Percentiles rank a stretch among this genome's conserved stretches.
Conservation (phyloP, 805 yeast genomes). For the Candida ficus region DNA sequence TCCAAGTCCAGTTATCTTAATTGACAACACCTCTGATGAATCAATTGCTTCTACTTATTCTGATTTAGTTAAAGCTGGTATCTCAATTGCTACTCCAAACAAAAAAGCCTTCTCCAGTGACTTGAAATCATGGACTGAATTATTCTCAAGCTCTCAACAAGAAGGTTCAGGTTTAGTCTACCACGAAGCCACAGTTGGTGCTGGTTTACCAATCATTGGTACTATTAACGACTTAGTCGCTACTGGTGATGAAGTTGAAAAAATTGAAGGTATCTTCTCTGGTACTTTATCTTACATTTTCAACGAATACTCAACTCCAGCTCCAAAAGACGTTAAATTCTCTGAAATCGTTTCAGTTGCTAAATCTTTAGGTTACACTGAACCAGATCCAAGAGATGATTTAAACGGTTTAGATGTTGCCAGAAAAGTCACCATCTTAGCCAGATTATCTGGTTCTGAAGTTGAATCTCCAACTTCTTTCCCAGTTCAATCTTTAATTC, state of each 20-base stretch:
- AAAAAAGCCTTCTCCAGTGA: slow-evolving; percentile 92
- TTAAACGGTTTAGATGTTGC: slow-evolving; percentile 98
- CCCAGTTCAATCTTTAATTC: slow-evolving; percentile 92
- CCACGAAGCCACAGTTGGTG: slow-evolving; percentile 99
- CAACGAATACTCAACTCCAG: slow-evolving; percentile 80
- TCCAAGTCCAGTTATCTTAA: slow-evolving; percentile 70
- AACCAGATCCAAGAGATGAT: slow-evolving; percentile 99
- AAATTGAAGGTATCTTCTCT: slow-evolving; percentile 93
- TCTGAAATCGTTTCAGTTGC: slow-evolving; percentile 89
- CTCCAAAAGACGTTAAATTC: slow-evolving; percentile 60
- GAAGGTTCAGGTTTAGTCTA: slow-evolving; percentile 67
- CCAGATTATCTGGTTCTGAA: slow-evolving; percentile 83
- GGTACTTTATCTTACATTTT: slow-evolving; percentile 95
- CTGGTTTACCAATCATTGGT: slow-evolving; percentile 91
- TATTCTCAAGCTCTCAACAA: slow-evolving; percentile 51
- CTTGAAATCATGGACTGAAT: slow-evolving; percentile 66
- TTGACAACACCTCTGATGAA: slow-evolving; percentile 92
- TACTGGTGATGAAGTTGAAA: slow-evolving; percentile 90
- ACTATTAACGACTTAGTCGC: slow-evolving; percentile 82
- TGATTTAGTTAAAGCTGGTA: slow-evolving; percentile 63
- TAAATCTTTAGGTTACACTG: slow-evolving; percentile 90
- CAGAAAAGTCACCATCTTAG: slow-evolving; percentile 93
- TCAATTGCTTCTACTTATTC: slow-evolving; percentile 75
- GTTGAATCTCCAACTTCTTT: slow-evolving; percentile 87
- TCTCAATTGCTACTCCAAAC: slow-evolving; percentile 96